Evolutionary conservation across 495 filamentous ascomycete genomes (phyloP).

Genomic region (Parathielavia appendiculata): DNA sequence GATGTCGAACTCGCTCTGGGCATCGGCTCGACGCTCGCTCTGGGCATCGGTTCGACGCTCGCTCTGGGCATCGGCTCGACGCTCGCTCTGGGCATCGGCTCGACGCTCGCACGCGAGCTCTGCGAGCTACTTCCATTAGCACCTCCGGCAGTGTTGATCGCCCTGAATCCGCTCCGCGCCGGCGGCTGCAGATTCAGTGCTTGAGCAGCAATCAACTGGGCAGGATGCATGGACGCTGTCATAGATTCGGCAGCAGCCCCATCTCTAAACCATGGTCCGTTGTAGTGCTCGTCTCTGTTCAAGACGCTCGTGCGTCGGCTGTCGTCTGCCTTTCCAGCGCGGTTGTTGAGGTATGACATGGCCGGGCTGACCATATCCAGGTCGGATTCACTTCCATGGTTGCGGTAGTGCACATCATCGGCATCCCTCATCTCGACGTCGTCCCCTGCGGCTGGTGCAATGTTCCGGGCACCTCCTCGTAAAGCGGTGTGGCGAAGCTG

Average conservation of each 20-base stretch:
- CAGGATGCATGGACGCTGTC: not conserved
- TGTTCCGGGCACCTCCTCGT: not conserved
- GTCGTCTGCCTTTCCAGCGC: not conserved
- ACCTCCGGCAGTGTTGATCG: not conserved
- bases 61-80: conserved; percentile 15
- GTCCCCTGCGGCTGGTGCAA: not conserved
- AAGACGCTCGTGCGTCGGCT: conserved; percentile 24
- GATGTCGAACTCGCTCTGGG: conserved; percentile 7
- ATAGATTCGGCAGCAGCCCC: not conserved
- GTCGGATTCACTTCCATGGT: not conserved
- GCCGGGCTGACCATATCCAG: not conserved
- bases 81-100: conserved; percentile 15
- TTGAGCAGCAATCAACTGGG: conserved; percentile 19
- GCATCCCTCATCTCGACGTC: conserved; percentile 25
- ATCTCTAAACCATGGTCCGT: not conserved
- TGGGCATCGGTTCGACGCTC: no score
- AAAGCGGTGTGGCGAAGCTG: not conserved
- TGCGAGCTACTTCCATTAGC: not conserved
- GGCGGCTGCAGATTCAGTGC: conserved; percentile 17
- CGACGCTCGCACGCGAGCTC: conserved; percentile 6
- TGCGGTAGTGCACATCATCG: not conserved
- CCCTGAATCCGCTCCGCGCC: conserved; percentile 4
- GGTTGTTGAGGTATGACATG: not conserved
- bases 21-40: no score
- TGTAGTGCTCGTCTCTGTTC: conserved; percentile 9